Conservation (phyloP, 257 asterid genomes). For the Nicotiana benthamiana region DNA sequence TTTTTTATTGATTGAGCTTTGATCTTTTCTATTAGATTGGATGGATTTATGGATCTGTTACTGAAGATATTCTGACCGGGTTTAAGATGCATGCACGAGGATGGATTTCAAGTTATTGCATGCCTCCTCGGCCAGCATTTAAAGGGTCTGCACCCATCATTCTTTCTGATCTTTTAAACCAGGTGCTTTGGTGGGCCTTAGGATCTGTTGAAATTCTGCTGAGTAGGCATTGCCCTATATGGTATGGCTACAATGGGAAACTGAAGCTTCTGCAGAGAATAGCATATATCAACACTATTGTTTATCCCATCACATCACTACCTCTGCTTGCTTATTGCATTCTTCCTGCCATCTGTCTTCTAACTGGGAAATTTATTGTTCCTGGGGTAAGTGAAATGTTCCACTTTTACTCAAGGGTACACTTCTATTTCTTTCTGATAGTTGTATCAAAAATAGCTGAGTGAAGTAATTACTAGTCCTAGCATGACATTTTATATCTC, state of each 20-base stretch:
- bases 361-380: constrained; percentile 13
- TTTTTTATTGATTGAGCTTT: not conserved
- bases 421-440: not conserved
- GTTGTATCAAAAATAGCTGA: not conserved
- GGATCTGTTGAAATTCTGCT: constrained; percentile 50
- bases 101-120: constrained; percentile 50
- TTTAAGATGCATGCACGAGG: constrained; percentile 56
- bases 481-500: too few species aligned
- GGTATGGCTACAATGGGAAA: constrained; percentile 49
- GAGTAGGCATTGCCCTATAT: constrained; percentile 51
- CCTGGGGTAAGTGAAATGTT: constrained; percentile 30
- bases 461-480: not conserved
- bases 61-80: constrained; percentile 52
- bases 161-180: constrained; percentile 52
- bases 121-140: constrained; percentile 55
- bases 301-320: constrained; percentile 48
- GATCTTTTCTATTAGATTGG: constrained; percentile 27
- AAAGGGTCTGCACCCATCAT: constrained; percentile 56
- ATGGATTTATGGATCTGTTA: constrained; percentile 6
- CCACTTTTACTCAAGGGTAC: not conserved
- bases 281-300: constrained; percentile 51
- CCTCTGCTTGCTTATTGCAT: constrained; percentile 45
- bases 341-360: constrained; percentile 10
- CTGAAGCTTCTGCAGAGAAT: constrained; percentile 43
- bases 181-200: constrained; percentile 15